Conservation (phyloP, 2,329 filamentous ascomycete genomes). For the Aureobasidium subglaciale region DNA sequence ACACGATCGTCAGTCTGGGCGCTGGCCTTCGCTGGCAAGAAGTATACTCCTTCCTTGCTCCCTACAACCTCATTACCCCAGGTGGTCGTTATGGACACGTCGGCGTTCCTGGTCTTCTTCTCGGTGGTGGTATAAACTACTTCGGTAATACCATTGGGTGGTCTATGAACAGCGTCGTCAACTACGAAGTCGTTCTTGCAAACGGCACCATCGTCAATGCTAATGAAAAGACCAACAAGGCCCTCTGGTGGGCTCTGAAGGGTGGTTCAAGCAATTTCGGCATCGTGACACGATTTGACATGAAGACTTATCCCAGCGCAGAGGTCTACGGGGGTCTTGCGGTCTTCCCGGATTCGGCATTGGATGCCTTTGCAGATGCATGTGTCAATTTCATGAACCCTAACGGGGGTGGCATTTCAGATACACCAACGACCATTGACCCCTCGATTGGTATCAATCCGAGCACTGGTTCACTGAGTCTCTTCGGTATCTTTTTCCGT, state of each 20-base stretch:
- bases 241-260: conserved; percentile 25
- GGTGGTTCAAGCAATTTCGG: conserved; percentile 21
- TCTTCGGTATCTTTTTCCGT: no score
- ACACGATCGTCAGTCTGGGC: conserved; percentile 29
- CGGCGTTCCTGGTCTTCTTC: conserved; percentile 40
- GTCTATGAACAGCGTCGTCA: conserved; percentile 33
- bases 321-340: no score
- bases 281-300: conserved; percentile 23
- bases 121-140: conserved; percentile 44
- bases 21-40: conserved; percentile 39
- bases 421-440: no score
- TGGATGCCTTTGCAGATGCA: no score
- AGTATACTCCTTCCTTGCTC: conserved; percentile 36
- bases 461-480: no score
- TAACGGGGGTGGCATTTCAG: no score
- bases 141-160: conserved; percentile 43
- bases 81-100: conserved; percentile 40
- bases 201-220: conserved; percentile 20
- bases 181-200: conserved; percentile 23
- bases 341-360: no score
- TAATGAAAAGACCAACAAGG: conserved; percentile 18
- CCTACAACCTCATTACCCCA: conserved; percentile 34
- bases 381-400: no score
- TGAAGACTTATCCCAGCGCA: no score
- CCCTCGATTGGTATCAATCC: no score